Evolutionary conservation across 202 grass and related monocot genomes (phyloP).

Genomic region (Brachypodium distachyon): DNA sequence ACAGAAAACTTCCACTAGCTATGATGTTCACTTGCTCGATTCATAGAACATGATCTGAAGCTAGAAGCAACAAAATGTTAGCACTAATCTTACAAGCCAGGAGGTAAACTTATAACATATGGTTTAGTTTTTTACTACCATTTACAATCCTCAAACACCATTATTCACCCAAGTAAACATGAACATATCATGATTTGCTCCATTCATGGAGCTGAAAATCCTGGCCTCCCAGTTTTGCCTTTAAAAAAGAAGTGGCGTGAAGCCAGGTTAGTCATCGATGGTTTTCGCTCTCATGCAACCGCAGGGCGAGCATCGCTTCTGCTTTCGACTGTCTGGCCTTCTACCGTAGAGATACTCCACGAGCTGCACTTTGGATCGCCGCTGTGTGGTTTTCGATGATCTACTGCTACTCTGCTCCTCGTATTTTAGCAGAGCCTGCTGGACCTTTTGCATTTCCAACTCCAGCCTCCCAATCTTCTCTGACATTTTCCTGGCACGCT

Average conservation of each 20-base stretch:
- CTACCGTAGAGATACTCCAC: slow-evolving; percentile 74
- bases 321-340: slow-evolving; percentile 44
- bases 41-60: background rate
- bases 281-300: slow-evolving; percentile 66
- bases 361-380: slow-evolving; percentile 52
- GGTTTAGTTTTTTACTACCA: slow-evolving; percentile 31
- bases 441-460: slow-evolving; percentile 70
- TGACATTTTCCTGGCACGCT: slow-evolving; percentile 65
- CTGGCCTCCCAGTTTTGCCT: slow-evolving; percentile 19
- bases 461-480: slow-evolving; percentile 88
- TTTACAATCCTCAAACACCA: slow-evolving; percentile 30
- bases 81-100: slow-evolving; percentile 22
- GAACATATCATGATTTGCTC: background rate
- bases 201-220: slow-evolving; percentile 24
- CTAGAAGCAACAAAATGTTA: slow-evolving; percentile 25
- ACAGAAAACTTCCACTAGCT: background rate
- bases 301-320: slow-evolving; percentile 41
- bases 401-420: slow-evolving; percentile 44
- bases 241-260: slow-evolving; percentile 24
- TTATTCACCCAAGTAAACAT: slow-evolving; percentile 26
- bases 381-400: slow-evolving; percentile 23
- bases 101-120: background rate
- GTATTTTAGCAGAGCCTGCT: slow-evolving; percentile 59
- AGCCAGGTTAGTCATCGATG: slow-evolving; percentile 45
- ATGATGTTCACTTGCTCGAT: background rate